These are phyloP conservation scores for Polysphondylium violaceum DNA, from an alignment of 78 protist genomes.

Conservation along the genomic window DNA sequence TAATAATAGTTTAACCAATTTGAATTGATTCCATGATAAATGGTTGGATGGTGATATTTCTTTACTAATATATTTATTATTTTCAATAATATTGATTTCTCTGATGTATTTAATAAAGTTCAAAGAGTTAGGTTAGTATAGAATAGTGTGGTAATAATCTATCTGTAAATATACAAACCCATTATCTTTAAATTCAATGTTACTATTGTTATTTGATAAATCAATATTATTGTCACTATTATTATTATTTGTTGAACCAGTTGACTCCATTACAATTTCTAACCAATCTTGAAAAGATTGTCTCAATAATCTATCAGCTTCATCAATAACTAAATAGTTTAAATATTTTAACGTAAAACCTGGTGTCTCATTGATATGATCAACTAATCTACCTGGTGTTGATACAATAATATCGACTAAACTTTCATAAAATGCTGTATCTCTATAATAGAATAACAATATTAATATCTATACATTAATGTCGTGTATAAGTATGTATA, in stretches of 20 bases:
- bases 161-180: not conserved
- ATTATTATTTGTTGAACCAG: not conserved
- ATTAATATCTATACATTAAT: not conserved
- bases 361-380: constrained; percentile 87
- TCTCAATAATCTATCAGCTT: constrained; percentile 90
- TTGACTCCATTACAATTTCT: constrained; percentile 61
- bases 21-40: constrained; percentile 20
- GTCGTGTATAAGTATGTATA: no score
- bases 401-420: constrained; percentile 90
- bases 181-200: not conserved
- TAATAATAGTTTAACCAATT: constrained; percentile 62
- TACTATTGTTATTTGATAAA: not conserved
- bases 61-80: not conserved
- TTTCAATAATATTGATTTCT: not conserved
- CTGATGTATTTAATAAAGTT: no score
- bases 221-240: not conserved
- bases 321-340: constrained; percentile 89
- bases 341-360: constrained; percentile 82
- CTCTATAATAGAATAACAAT: not conserved
- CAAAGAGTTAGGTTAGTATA: no score
- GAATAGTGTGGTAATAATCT: not conserved
- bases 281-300: constrained; percentile 70
- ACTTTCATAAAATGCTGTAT: constrained; percentile 28
- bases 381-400: constrained; percentile 96
- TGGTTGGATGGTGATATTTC: constrained; percentile 6